These are phyloP conservation scores for Botryotinia convoluta DNA, from an alignment of 2,329 filamentous ascomycete genomes.

Conservation along the genomic window DNA sequence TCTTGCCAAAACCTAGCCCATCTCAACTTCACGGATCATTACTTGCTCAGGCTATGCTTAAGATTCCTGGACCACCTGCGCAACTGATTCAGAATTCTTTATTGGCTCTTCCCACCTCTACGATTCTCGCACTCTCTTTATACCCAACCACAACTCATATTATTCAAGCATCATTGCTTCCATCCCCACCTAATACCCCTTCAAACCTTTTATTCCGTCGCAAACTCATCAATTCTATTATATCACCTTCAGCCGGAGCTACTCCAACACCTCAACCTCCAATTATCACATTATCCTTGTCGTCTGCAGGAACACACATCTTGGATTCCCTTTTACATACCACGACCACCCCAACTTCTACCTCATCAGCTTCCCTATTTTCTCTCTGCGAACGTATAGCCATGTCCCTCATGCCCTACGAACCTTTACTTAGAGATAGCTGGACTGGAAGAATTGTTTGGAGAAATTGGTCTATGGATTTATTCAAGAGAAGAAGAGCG, in stretches of 20 bases:
- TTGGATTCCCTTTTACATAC: conserved; percentile 61
- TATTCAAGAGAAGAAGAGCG: conserved; percentile 59
- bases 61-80: conserved; percentile 65
- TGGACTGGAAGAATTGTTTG: conserved; percentile 65
- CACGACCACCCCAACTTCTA: conserved; percentile 25
- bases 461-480: conserved; percentile 73
- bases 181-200: conserved; percentile 48
- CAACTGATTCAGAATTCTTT: conserved; percentile 73
- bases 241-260: conserved; percentile 35
- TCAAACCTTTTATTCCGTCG: conserved; percentile 61
- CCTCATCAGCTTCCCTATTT: conserved; percentile 44
- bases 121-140: conserved; percentile 60
- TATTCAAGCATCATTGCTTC: conserved; percentile 60
- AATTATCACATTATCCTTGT: conserved; percentile 44
- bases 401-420: conserved; percentile 57
- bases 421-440: conserved; percentile 60
- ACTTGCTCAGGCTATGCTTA: conserved; percentile 75
- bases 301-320: conserved; percentile 63
- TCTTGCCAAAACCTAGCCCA: conserved; percentile 38
- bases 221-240: conserved; percentile 59
- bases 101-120: conserved; percentile 54
- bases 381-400: conserved; percentile 68
- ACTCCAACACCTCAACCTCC: conserved; percentile 18
- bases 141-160: conserved; percentile 55
- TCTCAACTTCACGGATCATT: conserved; percentile 78